Conservation (phyloP, 75 land plant species). For the Pinus taeda region DNA sequence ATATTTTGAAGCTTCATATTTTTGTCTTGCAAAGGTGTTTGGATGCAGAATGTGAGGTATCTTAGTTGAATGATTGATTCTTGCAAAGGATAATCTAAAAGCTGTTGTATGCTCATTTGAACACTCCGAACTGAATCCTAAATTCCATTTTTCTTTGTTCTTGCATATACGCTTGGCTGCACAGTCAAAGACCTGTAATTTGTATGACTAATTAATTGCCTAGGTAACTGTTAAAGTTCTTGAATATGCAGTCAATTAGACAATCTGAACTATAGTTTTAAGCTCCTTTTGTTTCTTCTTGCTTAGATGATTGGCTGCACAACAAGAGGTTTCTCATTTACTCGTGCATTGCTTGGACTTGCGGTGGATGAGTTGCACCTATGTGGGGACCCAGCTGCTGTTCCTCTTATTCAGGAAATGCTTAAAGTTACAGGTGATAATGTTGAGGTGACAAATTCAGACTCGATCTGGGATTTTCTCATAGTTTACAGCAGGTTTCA, state of each 20-base stretch:
- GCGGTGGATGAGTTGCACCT: conserved; percentile 82
- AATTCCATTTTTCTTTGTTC: not conserved
- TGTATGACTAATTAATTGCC: conserved; percentile 26
- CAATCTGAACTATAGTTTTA: not conserved
- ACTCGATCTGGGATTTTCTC: no score
- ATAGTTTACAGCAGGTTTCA: no score
- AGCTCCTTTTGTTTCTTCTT: not conserved
- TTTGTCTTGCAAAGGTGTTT: conserved; percentile 3
- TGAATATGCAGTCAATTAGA: not conserved
- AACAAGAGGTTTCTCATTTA: conserved; percentile 83
- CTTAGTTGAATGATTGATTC: conserved; percentile 55
- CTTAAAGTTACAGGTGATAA: conserved; percentile 67
- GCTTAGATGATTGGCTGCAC: conserved; percentile 79
- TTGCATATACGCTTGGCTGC: conserved; percentile 46
- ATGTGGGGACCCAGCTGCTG: conserved; percentile 91
- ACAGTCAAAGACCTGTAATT: conserved; percentile 64
- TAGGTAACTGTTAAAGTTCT: not conserved
- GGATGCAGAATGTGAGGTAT: conserved; percentile 67
- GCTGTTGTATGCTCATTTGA: not conserved
- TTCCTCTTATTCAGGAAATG: conserved; percentile 73
- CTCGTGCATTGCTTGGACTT: conserved; percentile 86
- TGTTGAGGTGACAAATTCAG: conserved; percentile 35
- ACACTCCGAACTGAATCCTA: not conserved
- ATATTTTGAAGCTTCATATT: not conserved
- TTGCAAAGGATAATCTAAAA: not conserved